phyloP scores from a whole-genome alignment of 768 basidiomycete species.

The Lactarius deliciosus region DNA sequence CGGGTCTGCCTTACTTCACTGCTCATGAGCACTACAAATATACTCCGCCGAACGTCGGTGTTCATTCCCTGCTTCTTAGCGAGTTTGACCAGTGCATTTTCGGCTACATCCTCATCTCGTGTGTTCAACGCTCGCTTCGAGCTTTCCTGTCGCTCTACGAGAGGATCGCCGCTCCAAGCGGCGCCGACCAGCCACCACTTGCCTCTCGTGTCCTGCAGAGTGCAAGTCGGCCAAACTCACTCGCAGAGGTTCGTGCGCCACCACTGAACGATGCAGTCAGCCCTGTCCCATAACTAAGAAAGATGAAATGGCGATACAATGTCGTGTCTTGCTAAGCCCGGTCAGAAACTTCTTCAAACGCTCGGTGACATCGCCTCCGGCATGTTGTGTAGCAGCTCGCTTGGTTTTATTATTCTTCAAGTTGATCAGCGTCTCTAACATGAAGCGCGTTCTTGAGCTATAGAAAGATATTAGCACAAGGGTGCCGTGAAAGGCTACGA shows the following conservation, averaged over 20 bases:
- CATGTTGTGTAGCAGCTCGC: slow-evolving; percentile 58
- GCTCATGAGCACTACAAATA: slow-evolving; percentile 95
- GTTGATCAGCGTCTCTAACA: slow-evolving; percentile 91
- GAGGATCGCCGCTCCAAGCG: slow-evolving; percentile 91
- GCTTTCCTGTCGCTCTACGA: slow-evolving; percentile 64
- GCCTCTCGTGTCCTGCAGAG: slow-evolving; percentile 77
- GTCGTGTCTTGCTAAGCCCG: slow-evolving; percentile 71
- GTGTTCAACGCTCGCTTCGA: slow-evolving; percentile 33
- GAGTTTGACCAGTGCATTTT: slow-evolving; percentile 62
- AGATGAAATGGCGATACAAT: slow-evolving; percentile 47
- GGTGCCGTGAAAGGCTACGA: not conserved
- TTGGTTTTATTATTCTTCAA: slow-evolving; percentile 90
- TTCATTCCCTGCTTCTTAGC: slow-evolving; percentile 98
- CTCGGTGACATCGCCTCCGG: slow-evolving; percentile 73
- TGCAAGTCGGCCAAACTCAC: slow-evolving; percentile 84
- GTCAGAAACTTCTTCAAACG: slow-evolving; percentile 87
- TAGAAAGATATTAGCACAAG: slow-evolving; percentile 5
- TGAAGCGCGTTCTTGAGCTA: slow-evolving; percentile 90
- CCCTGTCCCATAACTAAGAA: slow-evolving; percentile 3
- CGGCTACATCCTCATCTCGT: slow-evolving; percentile 35
- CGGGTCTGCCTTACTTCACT: slow-evolving; percentile 65
- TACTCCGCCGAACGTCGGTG: slow-evolving; percentile 86
- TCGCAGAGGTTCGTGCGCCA: slow-evolving; percentile 82
- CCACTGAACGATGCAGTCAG: slow-evolving; percentile 48
- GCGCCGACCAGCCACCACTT: slow-evolving; percentile 99